These are phyloP conservation scores for Hypoxylon sp. DNA, from an alignment of 2,329 filamentous ascomycete species.

Conservation along the genomic window DNA sequence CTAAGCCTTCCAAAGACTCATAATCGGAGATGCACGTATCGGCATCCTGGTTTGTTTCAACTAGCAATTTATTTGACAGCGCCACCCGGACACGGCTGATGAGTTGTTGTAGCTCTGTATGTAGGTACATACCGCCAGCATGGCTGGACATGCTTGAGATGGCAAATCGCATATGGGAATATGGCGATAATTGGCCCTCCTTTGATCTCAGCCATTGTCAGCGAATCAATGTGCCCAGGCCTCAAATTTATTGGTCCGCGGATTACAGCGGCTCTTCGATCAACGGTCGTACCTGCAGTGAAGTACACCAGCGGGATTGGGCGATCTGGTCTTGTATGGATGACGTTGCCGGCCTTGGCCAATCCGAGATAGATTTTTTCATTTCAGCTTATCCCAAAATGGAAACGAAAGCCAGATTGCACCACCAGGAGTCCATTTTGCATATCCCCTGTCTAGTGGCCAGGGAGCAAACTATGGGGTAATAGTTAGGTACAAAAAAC, in stretches of 20 bases:
- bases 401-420: conserved; percentile 35
- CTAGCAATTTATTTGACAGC: not conserved
- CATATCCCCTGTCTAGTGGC: conserved; percentile 40
- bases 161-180: conserved; percentile 35
- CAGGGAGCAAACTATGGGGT: conserved; percentile 53
- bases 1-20: no score
- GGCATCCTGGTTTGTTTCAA: conserved; percentile 9
- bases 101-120: not conserved
- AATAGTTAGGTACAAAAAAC: conserved; percentile 54
- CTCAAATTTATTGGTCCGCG: conserved; percentile 33
- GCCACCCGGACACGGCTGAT: conserved; percentile 8
- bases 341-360: conserved; percentile 24
- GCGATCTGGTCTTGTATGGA: conserved; percentile 22
- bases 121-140: conserved; percentile 13
- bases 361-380: conserved; percentile 4
- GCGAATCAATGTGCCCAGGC: conserved; percentile 34
- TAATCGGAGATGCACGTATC: conserved; percentile 26
- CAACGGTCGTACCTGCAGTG: conserved; percentile 42
- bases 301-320: conserved; percentile 10
- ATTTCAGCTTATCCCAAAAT: conserved; percentile 32
- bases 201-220: conserved; percentile 35
- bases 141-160: conserved; percentile 40
- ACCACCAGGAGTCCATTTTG: conserved; percentile 39
- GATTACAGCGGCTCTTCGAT: conserved; percentile 40
- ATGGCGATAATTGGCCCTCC: conserved; percentile 37